Percentiles rank a stretch among this genome's conserved stretches.
Evolutionary conservation across 306 rosid species (phyloP).

Genomic region (Mimosa bimucronata): DNA sequence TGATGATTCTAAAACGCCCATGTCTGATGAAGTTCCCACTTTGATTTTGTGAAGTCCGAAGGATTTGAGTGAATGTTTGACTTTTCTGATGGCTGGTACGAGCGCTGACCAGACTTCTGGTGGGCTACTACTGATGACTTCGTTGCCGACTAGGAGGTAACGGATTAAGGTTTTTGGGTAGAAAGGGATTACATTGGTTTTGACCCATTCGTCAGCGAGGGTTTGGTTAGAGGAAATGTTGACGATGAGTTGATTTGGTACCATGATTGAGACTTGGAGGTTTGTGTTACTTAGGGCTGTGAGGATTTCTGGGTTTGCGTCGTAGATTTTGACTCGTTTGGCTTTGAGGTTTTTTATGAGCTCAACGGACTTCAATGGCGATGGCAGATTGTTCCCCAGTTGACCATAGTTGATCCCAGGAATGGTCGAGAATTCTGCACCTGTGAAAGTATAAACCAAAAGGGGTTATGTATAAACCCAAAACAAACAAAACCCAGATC

Average conservation of each 20-base stretch:
- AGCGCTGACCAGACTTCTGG: conserved; percentile 53
- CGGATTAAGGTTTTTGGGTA: conserved; percentile 64
- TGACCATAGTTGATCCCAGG: conserved; percentile 82
- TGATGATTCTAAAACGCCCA: conserved; percentile 66
- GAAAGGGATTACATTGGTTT: conserved; percentile 54
- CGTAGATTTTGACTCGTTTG: conserved; percentile 68
- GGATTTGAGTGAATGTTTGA: conserved; percentile 47
- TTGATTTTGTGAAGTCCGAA: conserved; percentile 57
- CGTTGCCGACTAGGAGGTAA: conserved; percentile 83
- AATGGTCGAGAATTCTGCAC: conserved; percentile 47
- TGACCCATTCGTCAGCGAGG: conserved; percentile 64
- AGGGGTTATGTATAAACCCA: neutral
- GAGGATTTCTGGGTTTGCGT: conserved; percentile 54
- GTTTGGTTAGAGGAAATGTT: conserved; percentile 67
- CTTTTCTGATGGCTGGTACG: conserved; percentile 69
- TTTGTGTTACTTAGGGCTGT: conserved; percentile 49
- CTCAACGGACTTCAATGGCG: conserved; percentile 53
- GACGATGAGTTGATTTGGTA: conserved; percentile 67
- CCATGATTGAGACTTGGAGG: conserved; percentile 67
- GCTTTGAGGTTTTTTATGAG: conserved; percentile 61
- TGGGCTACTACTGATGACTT: conserved; percentile 50
- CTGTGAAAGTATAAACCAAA: conserved; percentile 37
- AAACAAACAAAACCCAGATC: neutral
- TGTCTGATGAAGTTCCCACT: conserved; percentile 73
- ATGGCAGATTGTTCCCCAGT: conserved; percentile 78